Base-by-base conservation (phyloP, 225 moss, liverwort and hornwort genomes). In the Pseudisothecium myosuroides region DNA sequence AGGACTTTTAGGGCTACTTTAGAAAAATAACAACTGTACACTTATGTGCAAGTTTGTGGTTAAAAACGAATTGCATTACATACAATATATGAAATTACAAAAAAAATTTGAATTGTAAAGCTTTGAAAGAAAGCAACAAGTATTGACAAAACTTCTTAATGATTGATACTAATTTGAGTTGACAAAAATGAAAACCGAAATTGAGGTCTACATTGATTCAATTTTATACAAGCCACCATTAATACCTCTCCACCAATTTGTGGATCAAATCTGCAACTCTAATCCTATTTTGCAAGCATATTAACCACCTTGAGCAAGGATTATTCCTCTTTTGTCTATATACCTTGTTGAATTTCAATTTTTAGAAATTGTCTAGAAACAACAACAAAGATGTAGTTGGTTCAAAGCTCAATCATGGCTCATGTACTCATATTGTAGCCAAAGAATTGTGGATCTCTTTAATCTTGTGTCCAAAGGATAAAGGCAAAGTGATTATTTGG, bases 311-410 rank as follows among this genome's bases (percentile, higher is more conserved):
- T 17, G 18, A 49, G 17, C 0, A 75, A 75, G 10, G 19, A 47
- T 28, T 28, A 2, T 43, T 9, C 9, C 0, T 27, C 41, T 71
- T 43, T 26, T 12, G 7, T 43, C 23, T 43, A 43, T 16, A 2
- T 26, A 10, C 8, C 41, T 71, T 71, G 43, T 41, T 71, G 27
- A 73, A 17, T 73, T 1, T 9, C 39, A 15, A 43, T 29, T 29
- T 74, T 18, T 2, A 1, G 0, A 47, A 73, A 28, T 0, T 28
- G 0, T 45, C 28, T 2, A 2, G 17, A 41, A 45, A 9, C 4
- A 45, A 9, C 4, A 45, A 3, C 0, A 1, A 73, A 45, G 17
- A 28, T 45, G 16, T 17, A 68, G 7, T n/a, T 14, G 1, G 31
- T 47, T 47, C 18, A 74, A 74, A 47, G 31, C 7, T 74, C 1